Evolutionary conservation across 2,329 filamentous ascomycete species (phyloP), one percentile per base, ranked within the genome.

Genomic region (Triangularia verruculosa): DNA sequence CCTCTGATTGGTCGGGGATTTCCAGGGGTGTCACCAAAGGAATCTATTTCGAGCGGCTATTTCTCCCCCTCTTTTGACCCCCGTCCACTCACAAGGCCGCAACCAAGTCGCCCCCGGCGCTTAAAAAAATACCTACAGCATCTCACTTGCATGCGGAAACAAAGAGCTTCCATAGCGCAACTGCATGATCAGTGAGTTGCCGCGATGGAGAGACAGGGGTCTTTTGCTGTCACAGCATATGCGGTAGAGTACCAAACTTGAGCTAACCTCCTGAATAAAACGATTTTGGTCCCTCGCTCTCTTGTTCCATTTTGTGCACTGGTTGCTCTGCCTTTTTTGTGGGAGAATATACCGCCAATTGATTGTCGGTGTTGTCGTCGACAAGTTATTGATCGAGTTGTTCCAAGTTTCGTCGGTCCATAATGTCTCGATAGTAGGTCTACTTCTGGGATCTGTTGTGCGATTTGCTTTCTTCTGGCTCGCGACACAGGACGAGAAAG

Each of bases 1-100:
- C 15, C 13, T 9, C 4, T 59, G 9, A 59, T 59, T 59, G 57
- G 57, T 15, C 15, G 39, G 15, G 12, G 27, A 32, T 47, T 34
- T 54, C 61, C 22, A 25, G 57, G n/a, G 57, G 39, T 59, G 20
- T 59, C 57, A 57, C 59, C 39, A 32, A 57, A 24, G 34, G 53
- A 51, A 61, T 72, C 70, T 72, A 72, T 72, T 73, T 73, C 66
- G 34, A 63, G 69, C 69, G 66, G 62, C 66, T 67, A 39, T 61
- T 54, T 58, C n/a, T n/a, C 61, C 57, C 63, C 25, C 51, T 63
- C 58, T 43, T n/a, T 27, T 53, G 20, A 30, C 32, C 57, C 30
- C 62, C 43, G 59, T 17, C 68, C 68, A 68, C 52, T 69, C 65
- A 69, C 53, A 66, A 61, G 57, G 30, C 57, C 13, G 17, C 25